Evolutionary conservation across 2,329 filamentous ascomycete species (phyloP).

Genomic region (Aspergillus transmontanensis): DNA sequence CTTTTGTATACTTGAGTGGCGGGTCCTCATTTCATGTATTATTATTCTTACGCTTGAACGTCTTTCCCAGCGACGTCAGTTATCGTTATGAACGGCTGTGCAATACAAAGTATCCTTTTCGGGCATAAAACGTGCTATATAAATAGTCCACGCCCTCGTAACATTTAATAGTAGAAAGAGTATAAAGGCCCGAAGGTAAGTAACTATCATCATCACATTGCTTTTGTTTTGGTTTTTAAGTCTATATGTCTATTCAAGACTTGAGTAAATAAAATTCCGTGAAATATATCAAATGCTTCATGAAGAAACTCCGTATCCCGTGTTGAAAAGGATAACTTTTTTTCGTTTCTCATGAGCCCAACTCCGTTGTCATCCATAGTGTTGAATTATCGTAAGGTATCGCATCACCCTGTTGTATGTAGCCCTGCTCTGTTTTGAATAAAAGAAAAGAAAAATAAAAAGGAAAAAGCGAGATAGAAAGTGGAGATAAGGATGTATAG

Average conservation of each 20-base stretch:
- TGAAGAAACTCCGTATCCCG: conserved; percentile 28
- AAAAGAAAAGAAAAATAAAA: conserved; percentile 4
- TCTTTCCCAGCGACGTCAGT: background rate
- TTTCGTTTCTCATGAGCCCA: conserved; percentile 22
- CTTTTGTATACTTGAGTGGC: conserved; percentile 2
- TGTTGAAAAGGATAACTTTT: conserved; percentile 31
- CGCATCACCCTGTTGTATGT: conserved; percentile 9
- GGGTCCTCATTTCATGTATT: conserved; percentile 6
- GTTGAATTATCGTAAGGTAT: conserved; percentile 25
- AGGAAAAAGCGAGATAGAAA: conserved; percentile 11
- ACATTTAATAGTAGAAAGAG: background rate
- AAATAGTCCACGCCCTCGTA: background rate
- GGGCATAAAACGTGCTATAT: background rate
- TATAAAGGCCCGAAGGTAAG: background rate
- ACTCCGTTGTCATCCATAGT: conserved; percentile 28
- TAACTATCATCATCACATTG: background rate
- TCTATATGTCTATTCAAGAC: background rate
- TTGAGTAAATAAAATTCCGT: conserved; percentile 11
- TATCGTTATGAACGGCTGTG: background rate
- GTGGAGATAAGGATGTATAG: background rate
- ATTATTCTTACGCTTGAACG: conserved; percentile 10
- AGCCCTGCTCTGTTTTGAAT: conserved; percentile 5
- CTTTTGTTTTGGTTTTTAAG: background rate
- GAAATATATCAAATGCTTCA: conserved; percentile 12
- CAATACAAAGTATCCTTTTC: background rate